Conservation (phyloP, 2,329 filamentous ascomycete genomes). For the Talaromyces atroroseus region DNA sequence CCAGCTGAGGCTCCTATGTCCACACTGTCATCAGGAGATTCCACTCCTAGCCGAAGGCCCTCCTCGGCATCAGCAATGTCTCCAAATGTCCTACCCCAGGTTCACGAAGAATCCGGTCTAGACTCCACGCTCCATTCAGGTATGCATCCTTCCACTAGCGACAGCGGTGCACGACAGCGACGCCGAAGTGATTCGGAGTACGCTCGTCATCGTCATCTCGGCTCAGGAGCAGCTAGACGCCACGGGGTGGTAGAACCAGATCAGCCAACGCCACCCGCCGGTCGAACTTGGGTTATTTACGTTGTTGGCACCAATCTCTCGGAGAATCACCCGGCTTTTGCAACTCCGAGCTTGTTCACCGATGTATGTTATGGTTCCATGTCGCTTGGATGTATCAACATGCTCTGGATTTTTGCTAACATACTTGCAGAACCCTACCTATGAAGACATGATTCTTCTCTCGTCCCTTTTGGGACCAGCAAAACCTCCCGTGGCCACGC, state of each 20-base stretch:
- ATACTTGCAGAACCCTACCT: slow-evolving; percentile 52
- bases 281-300: slow-evolving; percentile 67
- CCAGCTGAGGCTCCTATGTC: slow-evolving; percentile 56
- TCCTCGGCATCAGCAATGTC: slow-evolving; percentile 44
- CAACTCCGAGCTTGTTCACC: slow-evolving; percentile 64
- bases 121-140: slow-evolving; percentile 38
- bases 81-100: slow-evolving; percentile 32
- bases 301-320: slow-evolving; percentile 65
- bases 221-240: slow-evolving; percentile 56
- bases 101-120: slow-evolving; percentile 33
- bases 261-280: slow-evolving; percentile 43
- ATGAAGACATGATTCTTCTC: slow-evolving; percentile 67
- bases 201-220: slow-evolving; percentile 50
- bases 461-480: slow-evolving; percentile 62
- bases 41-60: slow-evolving; percentile 43
- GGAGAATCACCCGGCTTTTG: slow-evolving; percentile 64
- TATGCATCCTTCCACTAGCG: slow-evolving; percentile 28
- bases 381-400: not conserved
- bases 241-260: slow-evolving; percentile 61
- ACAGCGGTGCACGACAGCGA: slow-evolving; percentile 43
- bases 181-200: slow-evolving; percentile 57
- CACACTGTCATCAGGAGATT: slow-evolving; percentile 49
- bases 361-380: slow-evolving; percentile 45
- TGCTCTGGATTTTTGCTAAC: slow-evolving; percentile 2
- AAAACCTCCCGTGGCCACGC: slow-evolving; percentile 62